A percentile compares a stretch with the other conserved stretches of the same genome.
Conservation (phyloP, 352 stramenopile genomes). For the Phytophthora rubi region DNA sequence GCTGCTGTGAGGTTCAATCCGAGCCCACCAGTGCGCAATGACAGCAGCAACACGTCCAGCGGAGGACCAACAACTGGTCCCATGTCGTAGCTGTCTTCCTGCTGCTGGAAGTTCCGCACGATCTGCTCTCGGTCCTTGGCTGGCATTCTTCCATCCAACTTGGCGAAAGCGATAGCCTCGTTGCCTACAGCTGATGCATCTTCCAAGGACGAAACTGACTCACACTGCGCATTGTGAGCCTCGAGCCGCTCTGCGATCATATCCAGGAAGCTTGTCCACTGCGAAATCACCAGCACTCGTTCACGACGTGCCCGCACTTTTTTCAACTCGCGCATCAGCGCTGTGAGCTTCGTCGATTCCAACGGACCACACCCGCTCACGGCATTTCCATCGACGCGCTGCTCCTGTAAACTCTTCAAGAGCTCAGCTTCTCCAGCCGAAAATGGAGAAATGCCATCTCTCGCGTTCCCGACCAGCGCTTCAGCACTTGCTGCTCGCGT, state of each 20-base stretch:
- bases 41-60: constrained; percentile 89
- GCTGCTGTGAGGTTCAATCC: constrained; percentile 94
- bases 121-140: constrained; percentile 67
- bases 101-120: constrained; percentile 64
- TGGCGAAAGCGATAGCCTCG: constrained; percentile 48
- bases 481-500: constrained; percentile 28
- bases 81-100: constrained; percentile 30
- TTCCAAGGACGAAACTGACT: constrained; percentile 29
- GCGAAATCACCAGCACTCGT: constrained; percentile 84
- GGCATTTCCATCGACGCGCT: constrained; percentile 11
- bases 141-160: constrained; percentile 68
- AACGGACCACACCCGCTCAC: constrained; percentile 15
- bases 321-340: constrained; percentile 60
- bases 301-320: constrained; percentile 54
- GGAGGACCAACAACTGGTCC: constrained; percentile 27
- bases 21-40: constrained; percentile 85
- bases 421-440: constrained; percentile 38
- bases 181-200: constrained; percentile 8
- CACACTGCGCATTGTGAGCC: constrained; percentile 36
- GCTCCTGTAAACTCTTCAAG: constrained; percentile 42
- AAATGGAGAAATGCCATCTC: constrained; percentile 37
- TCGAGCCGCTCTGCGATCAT: constrained; percentile 64
- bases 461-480: constrained; percentile 20
- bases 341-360: constrained; percentile 70
- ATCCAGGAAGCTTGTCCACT: constrained; percentile 90